Base-by-base conservation (phyloP, 208 protist genomes). In the Borovskyia barvae region DNA sequence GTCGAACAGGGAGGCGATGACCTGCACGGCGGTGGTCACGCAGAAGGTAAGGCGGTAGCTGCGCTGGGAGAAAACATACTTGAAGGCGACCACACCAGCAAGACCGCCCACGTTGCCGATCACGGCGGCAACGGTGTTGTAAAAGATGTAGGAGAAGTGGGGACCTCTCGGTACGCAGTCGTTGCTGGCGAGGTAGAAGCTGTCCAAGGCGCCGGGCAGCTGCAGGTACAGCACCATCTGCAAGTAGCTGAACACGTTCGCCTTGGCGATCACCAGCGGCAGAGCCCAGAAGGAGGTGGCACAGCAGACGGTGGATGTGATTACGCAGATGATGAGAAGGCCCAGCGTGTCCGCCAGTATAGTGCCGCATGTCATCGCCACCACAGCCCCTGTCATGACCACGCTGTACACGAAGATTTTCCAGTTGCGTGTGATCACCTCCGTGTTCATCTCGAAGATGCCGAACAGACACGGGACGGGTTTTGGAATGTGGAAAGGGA, bases 111-210 rank as follows among this genome's bases (percentile, higher is more conserved):
- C 42, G 49, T 67, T 77, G 30, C 64, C 64, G 22, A 87, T 71
- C 25, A 80, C 58, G 20, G 49, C 46, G 1, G 56, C 51, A 25
- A 81, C 55, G n/a, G 80, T 85, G 53, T 66, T 66, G 64, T 87
- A 87, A 63, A 83, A 87, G 40, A 66, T 80, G 49, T 82, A 72
- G 3, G 33, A 59, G 62, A 90, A 90, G 47, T 87, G 49, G 19
- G 83, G 83, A 11, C 80, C 77, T 45, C 62, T 48, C 4, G 76
- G 69, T 2, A 80, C 17, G 52, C 80, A 87, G 20, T 70, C 39
- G 9, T 55, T 43, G 1, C 37, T 30, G 20, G 70, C 75, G 32
- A 77, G 49, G 58, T 72, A 91, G 55, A 80, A 86, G 46, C 20
- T 76, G 47, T 91, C 67, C 8, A 86, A n/a, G 3, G 80, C 65